A percentile compares a stretch with the other conserved stretches of the same genome.
Evolutionary conservation across 192 early-diverging fungal genomes (phyloP).

Genomic region (Backusella tuberculispora): DNA sequence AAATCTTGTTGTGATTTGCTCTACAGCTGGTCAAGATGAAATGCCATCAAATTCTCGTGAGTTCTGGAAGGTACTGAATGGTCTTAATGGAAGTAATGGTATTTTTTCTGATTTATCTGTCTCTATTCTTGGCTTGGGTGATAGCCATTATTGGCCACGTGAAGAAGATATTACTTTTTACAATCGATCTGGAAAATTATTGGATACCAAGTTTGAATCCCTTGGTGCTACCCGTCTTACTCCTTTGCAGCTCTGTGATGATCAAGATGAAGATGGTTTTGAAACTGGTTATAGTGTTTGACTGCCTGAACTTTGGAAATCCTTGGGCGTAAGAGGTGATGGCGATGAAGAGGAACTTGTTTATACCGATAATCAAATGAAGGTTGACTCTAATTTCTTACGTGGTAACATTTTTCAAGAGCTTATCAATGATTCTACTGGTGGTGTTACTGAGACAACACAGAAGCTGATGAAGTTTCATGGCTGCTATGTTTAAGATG

Average conservation of each 20-base stretch:
- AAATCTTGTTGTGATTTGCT: slow-evolving; percentile 76
- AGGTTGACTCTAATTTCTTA: slow-evolving; percentile 86
- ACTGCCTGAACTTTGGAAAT: slow-evolving; percentile 78
- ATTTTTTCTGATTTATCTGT: slow-evolving; percentile 67
- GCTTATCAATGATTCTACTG: slow-evolving; percentile 81
- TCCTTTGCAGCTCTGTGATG: slow-evolving; percentile 81
- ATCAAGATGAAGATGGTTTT: slow-evolving; percentile 90
- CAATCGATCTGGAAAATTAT: slow-evolving; percentile 86
- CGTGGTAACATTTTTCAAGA: slow-evolving; percentile 89
- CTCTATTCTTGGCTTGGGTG: slow-evolving; percentile 88
- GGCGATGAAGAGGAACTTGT: slow-evolving; percentile 55
- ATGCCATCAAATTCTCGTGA: slow-evolving; percentile 88
- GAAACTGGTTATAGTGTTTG: slow-evolving; percentile 78
- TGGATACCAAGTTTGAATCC: slow-evolving; percentile 77
- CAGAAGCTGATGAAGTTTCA: slow-evolving; percentile 94
- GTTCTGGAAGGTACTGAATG: slow-evolving; percentile 77
- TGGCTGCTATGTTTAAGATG: slow-evolving; percentile 95
- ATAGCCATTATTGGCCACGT: slow-evolving; percentile 95
- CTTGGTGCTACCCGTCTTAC: slow-evolving; percentile 71
- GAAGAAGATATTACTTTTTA: slow-evolving; percentile 87
- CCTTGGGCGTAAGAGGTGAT: slow-evolving; percentile 68
- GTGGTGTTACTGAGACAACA: slow-evolving; percentile 83
- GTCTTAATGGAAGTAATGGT: slow-evolving; percentile 54
- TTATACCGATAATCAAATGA: slow-evolving; percentile 88
- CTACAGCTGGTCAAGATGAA: slow-evolving; percentile 95